Percentiles rank a stretch among this genome's conserved stretches.
phyloP scores from a whole-genome alignment of 2,329 filamentous ascomycete genomes.

The Pseudogymnoascus destructans region DNA sequence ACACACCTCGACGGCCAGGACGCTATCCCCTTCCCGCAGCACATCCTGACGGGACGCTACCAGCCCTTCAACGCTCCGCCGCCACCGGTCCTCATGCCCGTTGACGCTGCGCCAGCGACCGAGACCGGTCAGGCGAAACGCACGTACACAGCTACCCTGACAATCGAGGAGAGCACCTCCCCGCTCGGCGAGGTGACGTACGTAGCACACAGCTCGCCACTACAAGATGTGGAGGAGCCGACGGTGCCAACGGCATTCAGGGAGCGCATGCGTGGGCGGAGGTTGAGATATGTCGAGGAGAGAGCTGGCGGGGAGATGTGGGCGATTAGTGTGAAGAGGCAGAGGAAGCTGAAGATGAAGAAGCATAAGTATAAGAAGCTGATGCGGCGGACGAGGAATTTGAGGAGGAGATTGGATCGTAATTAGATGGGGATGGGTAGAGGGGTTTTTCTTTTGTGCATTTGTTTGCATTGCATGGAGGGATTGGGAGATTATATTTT shows the following conservation, averaged over 20 bases:
- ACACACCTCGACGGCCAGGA: constrained; percentile 37
- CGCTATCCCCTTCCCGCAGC: constrained; percentile 51
- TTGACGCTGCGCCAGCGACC: constrained; percentile 27
- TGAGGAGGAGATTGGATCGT: constrained; percentile 54
- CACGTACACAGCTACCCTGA: constrained; percentile 51
- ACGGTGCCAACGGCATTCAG: constrained; percentile 40
- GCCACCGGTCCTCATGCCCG: constrained; percentile 49
- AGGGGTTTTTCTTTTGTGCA: neutral
- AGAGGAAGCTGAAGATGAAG: constrained; percentile 97
- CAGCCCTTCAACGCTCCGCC: constrained; percentile 79
- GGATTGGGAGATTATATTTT: neutral
- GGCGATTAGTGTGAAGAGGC: constrained; percentile 81
- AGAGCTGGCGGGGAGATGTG: constrained; percentile 46
- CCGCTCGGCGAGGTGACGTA: constrained; percentile 46
- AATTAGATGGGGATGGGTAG: constrained; percentile 20
- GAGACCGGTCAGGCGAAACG: constrained; percentile 31
- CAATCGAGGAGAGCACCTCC: constrained; percentile 53
- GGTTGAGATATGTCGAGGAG: constrained; percentile 46
- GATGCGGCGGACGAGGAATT: constrained; percentile 78
- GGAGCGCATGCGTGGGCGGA: constrained; percentile 54
- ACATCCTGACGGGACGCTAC: constrained; percentile 57
- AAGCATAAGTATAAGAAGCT: constrained; percentile 99
- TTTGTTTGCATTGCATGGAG: neutral
- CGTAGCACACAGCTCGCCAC: constrained; percentile 44
- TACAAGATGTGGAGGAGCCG: constrained; percentile 37